Conservation (phyloP, 345 rosid species). For the Eucalyptus erythrocorys region DNA sequence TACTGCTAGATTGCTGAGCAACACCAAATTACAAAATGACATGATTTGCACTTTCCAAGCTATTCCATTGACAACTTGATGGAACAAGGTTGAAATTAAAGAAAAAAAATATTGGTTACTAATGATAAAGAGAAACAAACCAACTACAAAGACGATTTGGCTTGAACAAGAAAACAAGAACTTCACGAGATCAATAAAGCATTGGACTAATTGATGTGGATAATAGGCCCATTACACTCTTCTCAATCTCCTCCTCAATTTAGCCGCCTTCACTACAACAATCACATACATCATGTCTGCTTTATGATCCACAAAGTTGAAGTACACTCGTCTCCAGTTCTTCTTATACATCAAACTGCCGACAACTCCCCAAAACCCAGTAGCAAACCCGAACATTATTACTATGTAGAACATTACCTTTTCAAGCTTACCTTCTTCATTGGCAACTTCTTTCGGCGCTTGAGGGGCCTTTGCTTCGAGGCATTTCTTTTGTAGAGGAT, state of each 20-base stretch:
- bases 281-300: background rate
- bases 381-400: background rate
- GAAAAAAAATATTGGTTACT: background rate
- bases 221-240: background rate
- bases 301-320: background rate
- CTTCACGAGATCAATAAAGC: background rate
- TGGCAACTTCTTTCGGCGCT: background rate
- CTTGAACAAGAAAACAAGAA: background rate
- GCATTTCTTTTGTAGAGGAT: background rate
- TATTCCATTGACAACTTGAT: rapidly evolving
- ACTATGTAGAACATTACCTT: background rate
- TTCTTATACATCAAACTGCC: background rate
- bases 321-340: background rate
- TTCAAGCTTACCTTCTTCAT: background rate
- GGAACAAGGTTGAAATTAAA: background rate
- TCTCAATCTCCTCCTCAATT: background rate
- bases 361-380: background rate
- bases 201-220: background rate
- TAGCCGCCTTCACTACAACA: background rate
- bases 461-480: background rate
- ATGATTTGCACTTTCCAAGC: background rate
- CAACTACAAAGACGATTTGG: background rate
- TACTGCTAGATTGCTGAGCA: background rate
- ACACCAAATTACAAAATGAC: too few relatives aligned
- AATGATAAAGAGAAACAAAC: rapidly evolving